Evolutionary conservation across 768 basidiomycete genomes (phyloP), one percentile per base, ranked within the genome.

Genomic region (Mycena haematopus): DNA sequence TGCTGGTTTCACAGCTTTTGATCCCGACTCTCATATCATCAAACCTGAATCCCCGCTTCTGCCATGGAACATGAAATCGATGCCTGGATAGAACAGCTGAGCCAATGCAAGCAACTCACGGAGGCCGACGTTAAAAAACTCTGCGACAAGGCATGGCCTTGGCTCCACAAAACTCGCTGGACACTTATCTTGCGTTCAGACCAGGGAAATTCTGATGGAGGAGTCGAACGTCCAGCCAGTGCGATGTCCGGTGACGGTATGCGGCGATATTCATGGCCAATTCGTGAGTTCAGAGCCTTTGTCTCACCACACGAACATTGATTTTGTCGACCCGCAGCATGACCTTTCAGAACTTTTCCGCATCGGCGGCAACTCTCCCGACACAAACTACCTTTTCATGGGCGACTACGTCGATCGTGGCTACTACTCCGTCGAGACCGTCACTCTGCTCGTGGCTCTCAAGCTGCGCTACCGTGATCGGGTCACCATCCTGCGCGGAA

Each of bases 351-450:
- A 99, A 76, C 90, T 99, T 44, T 98, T 99, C 80, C 90, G 96
- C 58, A 98, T 99, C 74, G 97, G 97, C 56, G 97, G 97, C 52
- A 96, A 97, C 80, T 96, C 94, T 15, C 97, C 97, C 46, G 95
- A 97, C 78, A 99, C 97, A 68, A 99, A 98, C 80, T 99, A 99
- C 77, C 91, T 99, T 71, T 99, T 99, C 83, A 99, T 99, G 97
- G 97, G 97, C 29, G 97, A 99, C 82, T 99, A 98, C 75, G 97
- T 99, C 70, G 97, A 98, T 81, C 89, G 96, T 72, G 96, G 96
- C 21, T 99, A 98, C 83, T 99, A 98, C 80, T 97, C 95, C 21
- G 96, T 99, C 59, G 97, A 99, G 80, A 99, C 97, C 1, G 96
- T 99, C 69, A 97, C 96, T 14, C 84, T 99, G 9, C 91, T 99